Evolutionary conservation across 148 eudicot genomes (phyloP).

Genomic region (Talinum fruticosum): DNA sequence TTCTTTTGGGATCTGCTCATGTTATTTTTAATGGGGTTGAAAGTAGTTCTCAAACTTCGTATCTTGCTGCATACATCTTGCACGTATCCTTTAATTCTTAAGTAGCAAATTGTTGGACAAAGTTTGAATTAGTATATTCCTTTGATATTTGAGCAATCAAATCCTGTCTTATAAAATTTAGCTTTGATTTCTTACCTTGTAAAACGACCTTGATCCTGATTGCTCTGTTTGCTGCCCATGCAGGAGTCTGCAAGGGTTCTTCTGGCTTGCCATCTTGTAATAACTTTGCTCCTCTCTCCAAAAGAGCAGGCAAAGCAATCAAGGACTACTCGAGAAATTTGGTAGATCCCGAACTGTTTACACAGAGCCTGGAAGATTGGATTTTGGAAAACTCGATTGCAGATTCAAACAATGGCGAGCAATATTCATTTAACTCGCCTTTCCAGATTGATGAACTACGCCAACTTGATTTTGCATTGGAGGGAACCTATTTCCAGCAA

Average conservation of each 20-base stretch:
- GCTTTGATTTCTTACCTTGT: not conserved
- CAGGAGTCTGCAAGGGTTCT: constrained; percentile 48
- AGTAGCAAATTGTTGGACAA: not conserved
- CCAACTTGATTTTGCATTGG: constrained; percentile 69
- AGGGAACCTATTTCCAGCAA: constrained; percentile 65
- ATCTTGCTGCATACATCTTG: not conserved
- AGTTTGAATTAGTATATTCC: not conserved
- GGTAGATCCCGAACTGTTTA: constrained; percentile 51
- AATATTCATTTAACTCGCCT: constrained; percentile 48
- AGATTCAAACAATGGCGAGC: constrained; percentile 39
- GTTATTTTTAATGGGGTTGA: too few relatives aligned
- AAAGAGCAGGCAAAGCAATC: constrained; percentile 45
- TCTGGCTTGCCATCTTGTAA: constrained; percentile 43
- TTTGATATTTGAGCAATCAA: not conserved
- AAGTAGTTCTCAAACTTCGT: not conserved
- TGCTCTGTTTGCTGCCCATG: not conserved
- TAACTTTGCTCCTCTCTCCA: constrained; percentile 50
- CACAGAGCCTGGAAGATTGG: constrained; percentile 64
- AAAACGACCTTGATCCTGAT: not conserved
- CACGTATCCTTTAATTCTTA: not conserved
- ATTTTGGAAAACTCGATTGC: constrained; percentile 43
- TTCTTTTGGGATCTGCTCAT: too few relatives aligned
- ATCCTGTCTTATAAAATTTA: not conserved
- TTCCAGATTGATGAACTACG: constrained; percentile 60
- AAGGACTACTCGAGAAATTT: constrained; percentile 53